Percentiles rank a stretch among this genome's conserved stretches.
These are phyloP conservation scores for Effrenium voratum DNA, from an alignment of 73 alveolate genomes.

Conservation along the genomic window DNA sequence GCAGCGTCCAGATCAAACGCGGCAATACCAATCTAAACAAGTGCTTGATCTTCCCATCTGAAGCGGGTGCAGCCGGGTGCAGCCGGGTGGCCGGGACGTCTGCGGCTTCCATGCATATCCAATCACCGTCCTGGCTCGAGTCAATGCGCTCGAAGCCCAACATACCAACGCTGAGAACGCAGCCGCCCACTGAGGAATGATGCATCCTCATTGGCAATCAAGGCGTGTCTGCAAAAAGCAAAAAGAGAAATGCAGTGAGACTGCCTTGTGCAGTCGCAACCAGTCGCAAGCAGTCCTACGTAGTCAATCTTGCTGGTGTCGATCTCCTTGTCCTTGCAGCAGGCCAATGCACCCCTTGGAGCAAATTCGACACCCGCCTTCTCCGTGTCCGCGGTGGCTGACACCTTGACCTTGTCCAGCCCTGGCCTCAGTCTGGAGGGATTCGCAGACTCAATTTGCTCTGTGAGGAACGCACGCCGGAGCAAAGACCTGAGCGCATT, in stretches of 20 bases:
- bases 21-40: too few species aligned
- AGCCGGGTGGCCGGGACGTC: slow-evolving; percentile 55
- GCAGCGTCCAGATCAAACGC: neutral
- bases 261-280: neutral
- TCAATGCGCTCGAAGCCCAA: neutral
- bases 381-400: too few species aligned
- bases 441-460: too few species aligned
- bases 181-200: slow-evolving; percentile 72
- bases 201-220: slow-evolving; percentile 12
- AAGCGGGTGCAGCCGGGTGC: neutral
- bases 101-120: slow-evolving; percentile 83
- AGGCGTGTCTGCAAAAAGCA: neutral
- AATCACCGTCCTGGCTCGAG: slow-evolving; percentile 46
- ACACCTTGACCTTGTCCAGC: too few species aligned
- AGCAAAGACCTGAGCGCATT: too few species aligned
- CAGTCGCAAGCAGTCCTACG: neutral
- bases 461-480: too few species aligned
- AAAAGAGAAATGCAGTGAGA: neutral
- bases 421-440: too few species aligned
- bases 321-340: slow-evolving; percentile 20
- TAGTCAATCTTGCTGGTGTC: slow-evolving; percentile 54
- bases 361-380: too few species aligned
- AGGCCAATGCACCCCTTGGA: too few species aligned
- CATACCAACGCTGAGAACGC: neutral
- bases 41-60: too few species aligned